These are phyloP conservation scores for Rhododendron henanense DNA, from an alignment of 148 eudicot genomes.

Conservation along the genomic window DNA sequence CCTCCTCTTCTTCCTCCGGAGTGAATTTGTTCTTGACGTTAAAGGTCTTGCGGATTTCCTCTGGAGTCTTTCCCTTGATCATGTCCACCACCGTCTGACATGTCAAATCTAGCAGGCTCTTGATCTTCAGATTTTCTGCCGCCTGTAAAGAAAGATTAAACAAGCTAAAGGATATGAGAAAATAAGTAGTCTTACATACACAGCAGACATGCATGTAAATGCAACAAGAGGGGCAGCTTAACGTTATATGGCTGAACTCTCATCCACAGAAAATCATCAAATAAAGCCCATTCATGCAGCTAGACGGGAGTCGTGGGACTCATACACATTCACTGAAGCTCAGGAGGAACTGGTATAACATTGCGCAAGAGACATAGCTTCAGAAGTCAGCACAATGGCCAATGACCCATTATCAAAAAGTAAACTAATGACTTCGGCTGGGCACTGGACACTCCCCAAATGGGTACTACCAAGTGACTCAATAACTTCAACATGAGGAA, in stretches of 20 bases:
- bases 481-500: no score
- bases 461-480: no score
- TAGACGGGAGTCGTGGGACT: not conserved
- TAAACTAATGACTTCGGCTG: no score
- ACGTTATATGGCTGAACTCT: not conserved
- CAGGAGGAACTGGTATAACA: no score
- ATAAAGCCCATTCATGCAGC: not conserved
- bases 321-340: not conserved
- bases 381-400: no score
- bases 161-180: not conserved
- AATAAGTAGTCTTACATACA: not conserved
- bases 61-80: constrained; percentile 72
- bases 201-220: not conserved
- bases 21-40: constrained; percentile 58
- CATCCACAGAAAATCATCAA: not conserved
- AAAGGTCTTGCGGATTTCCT: constrained; percentile 63
- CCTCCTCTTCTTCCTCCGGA: constrained; percentile 62
- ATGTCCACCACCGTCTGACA: constrained; percentile 68
- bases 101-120: constrained; percentile 57
- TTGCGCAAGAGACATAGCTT: no score
- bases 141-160: constrained; percentile 30
- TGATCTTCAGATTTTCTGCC: constrained; percentile 57
- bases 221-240: not conserved
- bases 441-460: no score
- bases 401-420: no score